A percentile compares a stretch with the other conserved stretches of the same genome.
Conservation (phyloP, 163 green algal genomes). For the Scenedesmus sp. region DNA sequence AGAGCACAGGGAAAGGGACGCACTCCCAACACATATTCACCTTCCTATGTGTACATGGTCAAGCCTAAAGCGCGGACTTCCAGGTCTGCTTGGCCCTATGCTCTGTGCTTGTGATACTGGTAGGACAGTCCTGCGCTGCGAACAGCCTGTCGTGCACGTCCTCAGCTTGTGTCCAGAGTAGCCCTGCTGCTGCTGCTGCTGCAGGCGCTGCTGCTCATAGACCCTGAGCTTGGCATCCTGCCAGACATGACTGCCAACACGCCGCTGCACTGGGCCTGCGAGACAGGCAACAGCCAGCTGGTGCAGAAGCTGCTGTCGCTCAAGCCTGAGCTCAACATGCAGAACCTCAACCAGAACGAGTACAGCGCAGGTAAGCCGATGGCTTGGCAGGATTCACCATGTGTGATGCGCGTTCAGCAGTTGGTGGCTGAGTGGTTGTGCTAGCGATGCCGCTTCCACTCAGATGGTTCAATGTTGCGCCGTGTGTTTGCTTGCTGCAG, state of each 20-base stretch:
- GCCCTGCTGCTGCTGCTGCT: not conserved
- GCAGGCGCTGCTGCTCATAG: constrained; percentile 37
- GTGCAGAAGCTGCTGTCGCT: constrained; percentile 17
- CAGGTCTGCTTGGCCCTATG: no score
- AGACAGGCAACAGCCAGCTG: constrained; percentile 19
- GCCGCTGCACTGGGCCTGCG: constrained; percentile 46
- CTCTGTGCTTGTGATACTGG: not conserved
- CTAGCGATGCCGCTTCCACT: not conserved
- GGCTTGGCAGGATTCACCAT: no score
- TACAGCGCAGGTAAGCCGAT: constrained; percentile 22
- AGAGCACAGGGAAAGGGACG: no score
- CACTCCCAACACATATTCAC: no score
- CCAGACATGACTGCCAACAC: constrained; percentile 57
- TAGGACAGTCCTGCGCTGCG: not conserved
- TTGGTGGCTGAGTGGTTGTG: not conserved
- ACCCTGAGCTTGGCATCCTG: constrained; percentile 47
- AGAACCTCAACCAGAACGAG: constrained; percentile 47
- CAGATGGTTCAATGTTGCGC: not conserved
- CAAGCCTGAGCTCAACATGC: constrained; percentile 48
- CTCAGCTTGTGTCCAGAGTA: not conserved
- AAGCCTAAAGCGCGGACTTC: no score
- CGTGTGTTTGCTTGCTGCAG: not conserved
- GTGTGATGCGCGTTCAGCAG: no score
- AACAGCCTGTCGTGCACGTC: not conserved
- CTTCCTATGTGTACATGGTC: no score